Evolutionary conservation across 2,329 filamentous ascomycete genomes (phyloP), one percentile per base, ranked within the genome.

Genomic region (Camptophora hylomeconis): DNA sequence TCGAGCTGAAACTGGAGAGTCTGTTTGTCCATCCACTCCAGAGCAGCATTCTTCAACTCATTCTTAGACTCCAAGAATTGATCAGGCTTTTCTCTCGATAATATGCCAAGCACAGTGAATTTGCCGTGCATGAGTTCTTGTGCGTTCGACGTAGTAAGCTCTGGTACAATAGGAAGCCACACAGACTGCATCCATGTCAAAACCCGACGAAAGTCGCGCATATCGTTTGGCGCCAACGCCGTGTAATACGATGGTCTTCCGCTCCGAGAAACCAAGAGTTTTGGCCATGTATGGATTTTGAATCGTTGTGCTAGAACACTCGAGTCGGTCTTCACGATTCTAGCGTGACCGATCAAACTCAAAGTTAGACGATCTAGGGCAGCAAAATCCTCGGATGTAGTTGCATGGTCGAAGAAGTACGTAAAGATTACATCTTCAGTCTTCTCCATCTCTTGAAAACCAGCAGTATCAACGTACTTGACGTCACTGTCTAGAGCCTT

Each of bases 1-100:
- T 95, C 87, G 10, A 92, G 72, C 52, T 93, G 82, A 65, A 93
- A 94, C 20, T 83, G 68, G 44, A 87, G 76, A 11, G 82, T 79
- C 56, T 94, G 82, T 59, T 92, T 89, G 53, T 95, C 87, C 71
- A 95, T 93, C 86, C 89, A 98, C 54, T 95, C 89, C 36, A 86
- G 69, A 6, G 89, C 89, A 2, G 89, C 89, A 42, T 79, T 87
- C 69, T 95, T 95, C 58, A 98, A 75, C 57, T 98, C 92, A 18
- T 79, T 75, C 52, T 81, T 80, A 15, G 81, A 80, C 32, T 68
- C 66, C 28, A 72, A 60, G 52, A 93, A 93, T 19, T 83, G 75
- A 33, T 87, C 80, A 20, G 76, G 64, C 36, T 86, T 74, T 19
- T 82, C 75, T 28, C 84, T 72, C 49, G 78, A 83, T 21, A 98